A percentile compares a stretch with the other conserved stretches of the same genome.
Evolutionary conservation across 306 rosid species (phyloP).

Genomic region (Oemleria cerasiformis): DNA sequence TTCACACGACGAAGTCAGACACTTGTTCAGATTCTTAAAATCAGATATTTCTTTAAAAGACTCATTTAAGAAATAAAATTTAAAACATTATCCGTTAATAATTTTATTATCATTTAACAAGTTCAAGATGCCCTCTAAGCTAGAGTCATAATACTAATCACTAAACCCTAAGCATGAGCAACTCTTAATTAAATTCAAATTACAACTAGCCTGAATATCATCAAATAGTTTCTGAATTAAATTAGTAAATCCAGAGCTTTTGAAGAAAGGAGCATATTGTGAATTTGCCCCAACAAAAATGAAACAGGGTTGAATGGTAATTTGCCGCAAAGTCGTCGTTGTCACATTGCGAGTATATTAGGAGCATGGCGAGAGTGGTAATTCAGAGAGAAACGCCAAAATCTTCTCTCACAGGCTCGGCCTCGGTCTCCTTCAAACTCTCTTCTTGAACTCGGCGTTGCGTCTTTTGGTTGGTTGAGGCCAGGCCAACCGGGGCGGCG

Average conservation of each 20-base stretch:
- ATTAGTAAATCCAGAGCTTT: background rate
- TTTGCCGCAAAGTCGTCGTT: too few species aligned
- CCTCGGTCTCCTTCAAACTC: conserved; percentile 23
- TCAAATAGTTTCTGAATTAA: too few species aligned
- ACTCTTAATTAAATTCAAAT: background rate
- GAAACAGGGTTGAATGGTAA: background rate
- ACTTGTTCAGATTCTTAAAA: background rate
- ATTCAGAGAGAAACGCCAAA: background rate
- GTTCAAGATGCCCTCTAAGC: background rate
- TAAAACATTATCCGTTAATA: too few species aligned
- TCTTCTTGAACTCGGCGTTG: conserved; percentile 23
- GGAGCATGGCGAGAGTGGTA: conserved; percentile 26
- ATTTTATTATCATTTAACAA: background rate
- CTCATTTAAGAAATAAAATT: background rate
- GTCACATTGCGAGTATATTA: background rate
- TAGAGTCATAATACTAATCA: background rate
- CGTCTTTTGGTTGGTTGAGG: conserved; percentile 28
- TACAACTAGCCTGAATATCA: too few species aligned
- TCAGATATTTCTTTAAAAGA: too few species aligned
- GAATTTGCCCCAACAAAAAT: background rate
- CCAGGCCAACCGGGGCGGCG: conserved; percentile 40
- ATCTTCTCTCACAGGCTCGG: conserved; percentile 22
- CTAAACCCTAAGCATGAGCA: background rate
- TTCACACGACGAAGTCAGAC: background rate
- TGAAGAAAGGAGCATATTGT: too few species aligned